Evolutionary conservation across 1,284 basidiomycete species (phyloP).

Genomic region (Sanghuangporus sanghuang): DNA sequence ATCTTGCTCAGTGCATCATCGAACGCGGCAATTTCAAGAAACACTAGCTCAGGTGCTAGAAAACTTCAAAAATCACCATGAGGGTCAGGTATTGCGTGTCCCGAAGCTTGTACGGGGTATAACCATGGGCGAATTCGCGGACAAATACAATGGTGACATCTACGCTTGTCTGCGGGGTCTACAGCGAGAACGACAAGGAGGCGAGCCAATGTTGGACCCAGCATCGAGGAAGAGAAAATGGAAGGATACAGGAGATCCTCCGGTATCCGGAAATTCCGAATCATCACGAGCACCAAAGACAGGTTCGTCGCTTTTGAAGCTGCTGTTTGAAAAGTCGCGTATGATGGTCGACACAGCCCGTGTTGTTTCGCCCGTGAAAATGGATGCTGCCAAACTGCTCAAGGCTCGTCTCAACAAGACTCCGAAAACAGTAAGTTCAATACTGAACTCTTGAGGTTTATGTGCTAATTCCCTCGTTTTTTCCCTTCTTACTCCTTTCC

Average conservation of each 20-base stretch:
- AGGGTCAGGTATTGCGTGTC: conserved; percentile 66
- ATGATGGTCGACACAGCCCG: conserved; percentile 6
- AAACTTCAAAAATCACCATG: conserved; percentile 65
- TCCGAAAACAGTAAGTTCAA: conserved; percentile 7
- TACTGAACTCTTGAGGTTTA: neutral
- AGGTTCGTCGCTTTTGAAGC: conserved; percentile 36
- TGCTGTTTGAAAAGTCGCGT: neutral
- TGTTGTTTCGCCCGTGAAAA: conserved; percentile 13
- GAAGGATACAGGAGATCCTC: conserved; percentile 35
- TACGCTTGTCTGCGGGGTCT: conserved; percentile 60
- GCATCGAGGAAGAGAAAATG: conserved; percentile 70
- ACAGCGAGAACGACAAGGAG: conserved; percentile 47
- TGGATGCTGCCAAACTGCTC: conserved; percentile 11
- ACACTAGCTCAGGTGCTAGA: conserved; percentile 66
- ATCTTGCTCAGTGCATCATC: conserved; percentile 52
- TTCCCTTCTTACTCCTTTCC: neutral
- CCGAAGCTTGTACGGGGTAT: conserved; percentile 67
- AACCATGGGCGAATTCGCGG: conserved; percentile 69
- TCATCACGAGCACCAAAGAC: conserved; percentile 50
- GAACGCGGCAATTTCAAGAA: conserved; percentile 62
- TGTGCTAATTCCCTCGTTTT: neutral
- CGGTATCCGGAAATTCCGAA: conserved; percentile 32
- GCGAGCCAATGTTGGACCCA: conserved; percentile 49
- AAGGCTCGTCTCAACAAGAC: conserved; percentile 15
- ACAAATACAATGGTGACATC: conserved; percentile 70